Evolutionary conservation across 2,329 filamentous ascomycete species (phyloP).

Genomic region (Neospermospora avenae): DNA sequence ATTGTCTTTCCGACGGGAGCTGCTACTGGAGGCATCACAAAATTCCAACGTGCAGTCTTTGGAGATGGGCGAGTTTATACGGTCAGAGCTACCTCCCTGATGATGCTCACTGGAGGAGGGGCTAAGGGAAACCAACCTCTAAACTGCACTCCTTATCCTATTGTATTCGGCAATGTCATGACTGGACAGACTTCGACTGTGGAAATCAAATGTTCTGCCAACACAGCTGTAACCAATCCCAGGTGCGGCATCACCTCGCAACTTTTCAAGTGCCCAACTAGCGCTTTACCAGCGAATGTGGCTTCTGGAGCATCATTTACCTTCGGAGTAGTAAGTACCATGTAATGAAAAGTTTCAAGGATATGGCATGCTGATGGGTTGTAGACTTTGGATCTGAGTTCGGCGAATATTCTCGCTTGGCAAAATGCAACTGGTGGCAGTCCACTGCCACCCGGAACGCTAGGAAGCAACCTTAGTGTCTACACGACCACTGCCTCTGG

Average conservation of each 20-base stretch:
- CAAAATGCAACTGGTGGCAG: conserved; percentile 5
- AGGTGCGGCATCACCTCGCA: conserved; percentile 1
- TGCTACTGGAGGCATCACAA: conserved; percentile 2
- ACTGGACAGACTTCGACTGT: conserved; percentile 1
- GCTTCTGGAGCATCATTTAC: conserved; percentile 5
- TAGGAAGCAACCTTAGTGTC: not conserved
- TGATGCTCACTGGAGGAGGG: not conserved
- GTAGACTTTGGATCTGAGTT: conserved; percentile 3
- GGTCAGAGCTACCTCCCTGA: not conserved
- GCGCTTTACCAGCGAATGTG: not conserved
- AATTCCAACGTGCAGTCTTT: conserved; percentile 8
- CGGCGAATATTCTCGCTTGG: not conserved
- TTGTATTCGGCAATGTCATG: conserved; percentile 1
- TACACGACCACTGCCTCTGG: conserved; percentile 3
- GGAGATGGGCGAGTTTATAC: conserved; percentile 5
- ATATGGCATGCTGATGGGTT: not conserved
- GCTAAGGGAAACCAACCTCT: not conserved
- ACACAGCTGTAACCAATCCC: not conserved
- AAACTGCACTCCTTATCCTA: conserved; percentile 5
- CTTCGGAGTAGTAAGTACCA: conserved; percentile 2
- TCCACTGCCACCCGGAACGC: conserved; percentile 1
- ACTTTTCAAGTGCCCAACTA: conserved; percentile 2
- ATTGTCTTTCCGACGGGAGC: conserved; percentile 38
- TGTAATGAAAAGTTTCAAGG: not conserved
- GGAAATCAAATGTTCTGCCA: conserved; percentile 1